Percentiles rank a stretch among this genome's conserved stretches.
Evolutionary conservation across 169 alveolate genomes (phyloP).

Genomic region (Cryptosporidium ryanae): DNA sequence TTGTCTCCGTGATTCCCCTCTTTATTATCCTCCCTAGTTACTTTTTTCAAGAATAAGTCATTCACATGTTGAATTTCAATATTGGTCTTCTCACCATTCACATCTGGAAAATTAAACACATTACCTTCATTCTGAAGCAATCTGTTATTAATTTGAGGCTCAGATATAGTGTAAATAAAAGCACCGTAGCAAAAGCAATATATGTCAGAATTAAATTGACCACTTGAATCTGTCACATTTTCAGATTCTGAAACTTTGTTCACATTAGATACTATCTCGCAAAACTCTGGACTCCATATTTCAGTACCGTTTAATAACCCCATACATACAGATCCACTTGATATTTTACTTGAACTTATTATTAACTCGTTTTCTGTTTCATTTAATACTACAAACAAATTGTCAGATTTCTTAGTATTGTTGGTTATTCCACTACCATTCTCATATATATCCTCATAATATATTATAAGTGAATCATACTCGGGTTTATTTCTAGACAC

Average conservation of each 20-base stretch:
- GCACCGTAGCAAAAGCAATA: conserved; percentile 52
- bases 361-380: conserved; percentile 43
- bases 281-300: conserved; percentile 61
- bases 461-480: conserved; percentile 43
- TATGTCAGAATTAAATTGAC: neutral
- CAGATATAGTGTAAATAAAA: conserved; percentile 23
- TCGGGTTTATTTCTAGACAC: conserved; percentile 24
- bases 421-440: neutral
- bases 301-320: conserved; percentile 56
- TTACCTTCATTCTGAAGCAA: conserved; percentile 2
- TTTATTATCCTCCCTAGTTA: conserved; percentile 30
- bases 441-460: conserved; percentile 1
- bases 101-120: conserved; percentile 24
- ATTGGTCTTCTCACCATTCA: neutral
- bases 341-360: conserved; percentile 11
- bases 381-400: conserved; percentile 12
- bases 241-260: neutral
- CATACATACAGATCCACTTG: conserved; percentile 45
- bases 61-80: neutral
- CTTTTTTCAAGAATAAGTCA: conserved; percentile 19
- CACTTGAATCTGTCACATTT: neutral
- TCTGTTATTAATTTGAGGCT: conserved; percentile 7
- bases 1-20: conserved; percentile 21
- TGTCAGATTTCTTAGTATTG: neutral
- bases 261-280: neutral